A percentile compares a stretch with the other conserved stretches of the same genome.
phyloP scores from a whole-genome alignment of 805 yeast species.

The Ogataea minuta region DNA sequence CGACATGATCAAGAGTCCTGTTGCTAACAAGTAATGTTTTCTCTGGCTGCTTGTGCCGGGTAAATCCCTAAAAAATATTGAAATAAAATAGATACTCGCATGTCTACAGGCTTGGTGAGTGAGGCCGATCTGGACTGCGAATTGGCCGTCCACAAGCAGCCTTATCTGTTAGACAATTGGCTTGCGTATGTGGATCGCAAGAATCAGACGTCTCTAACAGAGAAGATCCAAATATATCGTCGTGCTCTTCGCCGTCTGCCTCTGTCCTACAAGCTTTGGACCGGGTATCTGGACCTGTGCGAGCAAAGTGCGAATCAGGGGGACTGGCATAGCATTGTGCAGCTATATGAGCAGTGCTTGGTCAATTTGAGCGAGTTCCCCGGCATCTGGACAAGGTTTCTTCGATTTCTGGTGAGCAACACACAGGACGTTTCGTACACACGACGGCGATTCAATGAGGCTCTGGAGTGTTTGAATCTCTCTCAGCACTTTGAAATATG shows the following conservation, averaged over 20 bases:
- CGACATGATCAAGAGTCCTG: slow-evolving; percentile 19
- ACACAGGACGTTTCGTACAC: slow-evolving; percentile 36
- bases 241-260: slow-evolving; percentile 48
- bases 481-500: slow-evolving; percentile 58
- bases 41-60: slow-evolving; percentile 19
- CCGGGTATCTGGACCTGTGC: slow-evolving; percentile 44
- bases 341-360: slow-evolving; percentile 48
- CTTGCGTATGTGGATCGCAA: slow-evolving; percentile 40
- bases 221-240: slow-evolving; percentile 46
- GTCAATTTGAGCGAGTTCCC: slow-evolving; percentile 44
- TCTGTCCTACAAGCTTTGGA: slow-evolving; percentile 56
- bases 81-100: not conserved
- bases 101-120: slow-evolving; percentile 4
- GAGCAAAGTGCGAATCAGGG: not conserved
- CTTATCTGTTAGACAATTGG: slow-evolving; percentile 43
- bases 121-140: slow-evolving; percentile 39
- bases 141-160: slow-evolving; percentile 34
- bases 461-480: slow-evolving; percentile 47
- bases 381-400: slow-evolving; percentile 50
- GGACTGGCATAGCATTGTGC: slow-evolving; percentile 10
- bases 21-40: slow-evolving; percentile 5
- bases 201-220: slow-evolving; percentile 20
- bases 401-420: slow-evolving; percentile 38
- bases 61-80: slow-evolving; percentile 1
- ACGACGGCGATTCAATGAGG: slow-evolving; percentile 46